Evolutionary conservation across 371 early-diverging fungal genomes (phyloP).

Genomic region (Dichotomocladium elegans): DNA sequence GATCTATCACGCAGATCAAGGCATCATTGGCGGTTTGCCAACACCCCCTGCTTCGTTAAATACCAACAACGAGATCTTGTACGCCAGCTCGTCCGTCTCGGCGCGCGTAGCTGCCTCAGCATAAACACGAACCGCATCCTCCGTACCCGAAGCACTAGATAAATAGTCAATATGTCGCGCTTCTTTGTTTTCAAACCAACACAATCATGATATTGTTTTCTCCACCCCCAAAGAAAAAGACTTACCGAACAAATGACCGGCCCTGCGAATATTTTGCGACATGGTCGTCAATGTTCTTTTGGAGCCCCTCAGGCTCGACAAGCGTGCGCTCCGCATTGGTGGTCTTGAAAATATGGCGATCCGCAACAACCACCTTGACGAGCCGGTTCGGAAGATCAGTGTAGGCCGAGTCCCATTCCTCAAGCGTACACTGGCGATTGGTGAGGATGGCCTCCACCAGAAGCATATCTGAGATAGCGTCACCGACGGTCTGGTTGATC

Average conservation of each 20-base stretch:
- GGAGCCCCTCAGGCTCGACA: conserved; percentile 85
- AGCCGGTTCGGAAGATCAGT: conserved; percentile 92
- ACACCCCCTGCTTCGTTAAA: conserved; percentile 92
- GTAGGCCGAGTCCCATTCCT: conserved; percentile 92
- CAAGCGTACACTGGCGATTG: conserved; percentile 73
- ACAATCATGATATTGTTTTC: not conserved
- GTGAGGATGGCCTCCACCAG: conserved; percentile 92
- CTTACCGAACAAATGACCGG: conserved; percentile 90
- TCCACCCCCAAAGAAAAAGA: not conserved
- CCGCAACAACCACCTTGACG: conserved; percentile 92
- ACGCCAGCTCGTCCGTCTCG: conserved; percentile 80
- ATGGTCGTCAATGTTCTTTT: conserved; percentile 80
- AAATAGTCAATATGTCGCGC: not conserved
- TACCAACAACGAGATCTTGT: conserved; percentile 78
- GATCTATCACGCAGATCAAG: too few relatives aligned
- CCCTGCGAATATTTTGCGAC: conserved; percentile 82
- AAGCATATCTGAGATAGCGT: conserved; percentile 97
- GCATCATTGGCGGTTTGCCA: conserved; percentile 72
- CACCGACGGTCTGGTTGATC: conserved; percentile 98
- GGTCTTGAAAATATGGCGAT: conserved; percentile 87
- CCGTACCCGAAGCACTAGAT: conserved; percentile 97
- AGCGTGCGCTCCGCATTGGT: conserved; percentile 96
- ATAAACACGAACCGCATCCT: conserved; percentile 98
- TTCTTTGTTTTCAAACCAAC: not conserved
- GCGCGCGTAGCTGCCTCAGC: conserved; percentile 93